These are phyloP conservation scores for Furcasterigmium furcatum DNA, from an alignment of 2,329 filamentous ascomycete genomes.

Conservation along the genomic window DNA sequence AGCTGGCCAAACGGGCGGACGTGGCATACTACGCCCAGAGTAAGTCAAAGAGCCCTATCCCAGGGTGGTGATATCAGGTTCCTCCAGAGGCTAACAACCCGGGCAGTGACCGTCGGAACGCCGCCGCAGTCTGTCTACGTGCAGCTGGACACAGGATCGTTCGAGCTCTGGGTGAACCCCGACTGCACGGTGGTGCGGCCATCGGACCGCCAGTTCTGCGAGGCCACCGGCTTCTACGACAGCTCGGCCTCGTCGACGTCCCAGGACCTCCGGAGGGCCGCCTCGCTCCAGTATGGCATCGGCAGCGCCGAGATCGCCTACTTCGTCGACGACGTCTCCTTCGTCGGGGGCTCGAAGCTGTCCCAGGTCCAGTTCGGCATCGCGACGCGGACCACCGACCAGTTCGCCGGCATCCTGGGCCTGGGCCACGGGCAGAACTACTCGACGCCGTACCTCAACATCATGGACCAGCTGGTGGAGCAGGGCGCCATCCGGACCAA, in stretches of 20 bases:
- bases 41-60: conserved; percentile 23
- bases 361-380: conserved; percentile 64
- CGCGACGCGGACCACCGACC: conserved; percentile 45
- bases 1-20: conserved; percentile 47
- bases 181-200: conserved; percentile 44
- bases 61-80: neutral
- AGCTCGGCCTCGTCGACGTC: conserved; percentile 36
- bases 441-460: conserved; percentile 45
- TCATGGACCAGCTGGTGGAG: conserved; percentile 45
- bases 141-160: conserved; percentile 57
- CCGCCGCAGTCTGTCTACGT: conserved; percentile 51
- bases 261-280: conserved; percentile 24
- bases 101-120: conserved; percentile 44
- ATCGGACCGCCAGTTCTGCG: conserved; percentile 41
- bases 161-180: conserved; percentile 62
- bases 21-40: conserved; percentile 51
- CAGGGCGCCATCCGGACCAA: conserved; percentile 56
- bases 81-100: neutral
- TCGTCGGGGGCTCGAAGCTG: conserved; percentile 35
- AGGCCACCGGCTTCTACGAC: conserved; percentile 41
- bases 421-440: conserved; percentile 62
- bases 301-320: conserved; percentile 49
- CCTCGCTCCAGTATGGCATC: conserved; percentile 47
- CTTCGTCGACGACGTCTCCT: conserved; percentile 39
- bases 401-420: conserved; percentile 64